Conservation (phyloP, 2,329 filamentous ascomycete species). For the Penicillium expansum region DNA sequence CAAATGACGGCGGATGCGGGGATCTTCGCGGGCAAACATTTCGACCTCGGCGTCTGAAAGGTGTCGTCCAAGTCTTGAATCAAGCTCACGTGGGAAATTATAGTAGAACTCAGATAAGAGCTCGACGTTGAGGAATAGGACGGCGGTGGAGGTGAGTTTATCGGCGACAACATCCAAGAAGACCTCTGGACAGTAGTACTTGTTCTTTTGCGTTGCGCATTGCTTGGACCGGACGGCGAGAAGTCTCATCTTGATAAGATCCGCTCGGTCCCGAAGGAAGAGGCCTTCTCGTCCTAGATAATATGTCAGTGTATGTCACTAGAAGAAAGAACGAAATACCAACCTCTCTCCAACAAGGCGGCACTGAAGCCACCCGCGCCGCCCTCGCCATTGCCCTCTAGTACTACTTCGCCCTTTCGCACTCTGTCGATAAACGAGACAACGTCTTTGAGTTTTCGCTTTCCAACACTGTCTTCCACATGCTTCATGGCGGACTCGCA, state of each 20-base stretch:
- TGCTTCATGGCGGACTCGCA: constrained; percentile 75
- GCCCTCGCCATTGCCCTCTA: constrained; percentile 78
- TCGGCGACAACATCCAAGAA: constrained; percentile 97
- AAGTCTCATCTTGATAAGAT: constrained; percentile 87
- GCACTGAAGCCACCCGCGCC: constrained; percentile 94
- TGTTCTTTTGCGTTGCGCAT: constrained; percentile 78
- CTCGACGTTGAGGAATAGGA: constrained; percentile 96
- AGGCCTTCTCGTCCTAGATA: constrained; percentile 78
- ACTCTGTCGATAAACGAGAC: constrained; percentile 88
- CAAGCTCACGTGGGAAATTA: constrained; percentile 90
- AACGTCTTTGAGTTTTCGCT: constrained; percentile 83
- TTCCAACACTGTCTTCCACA: constrained; percentile 74
- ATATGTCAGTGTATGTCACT: background rate
- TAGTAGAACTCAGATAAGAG: constrained; percentile 97
- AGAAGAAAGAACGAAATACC: constrained; percentile 21
- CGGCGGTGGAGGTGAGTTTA: constrained; percentile 90
- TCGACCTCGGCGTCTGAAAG: constrained; percentile 79
- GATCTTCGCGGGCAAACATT: constrained; percentile 87
- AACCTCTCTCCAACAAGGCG: constrained; percentile 78
- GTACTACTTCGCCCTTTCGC: constrained; percentile 75
- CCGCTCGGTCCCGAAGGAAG: constrained; percentile 87
- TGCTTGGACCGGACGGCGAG: constrained; percentile 86
- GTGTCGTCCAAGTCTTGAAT: constrained; percentile 77
- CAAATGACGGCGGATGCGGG: constrained; percentile 81
- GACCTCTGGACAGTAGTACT: constrained; percentile 94